Evolutionary conservation across 78 protist species (phyloP).

Genomic region (Tieghemostelium lacteum): DNA sequence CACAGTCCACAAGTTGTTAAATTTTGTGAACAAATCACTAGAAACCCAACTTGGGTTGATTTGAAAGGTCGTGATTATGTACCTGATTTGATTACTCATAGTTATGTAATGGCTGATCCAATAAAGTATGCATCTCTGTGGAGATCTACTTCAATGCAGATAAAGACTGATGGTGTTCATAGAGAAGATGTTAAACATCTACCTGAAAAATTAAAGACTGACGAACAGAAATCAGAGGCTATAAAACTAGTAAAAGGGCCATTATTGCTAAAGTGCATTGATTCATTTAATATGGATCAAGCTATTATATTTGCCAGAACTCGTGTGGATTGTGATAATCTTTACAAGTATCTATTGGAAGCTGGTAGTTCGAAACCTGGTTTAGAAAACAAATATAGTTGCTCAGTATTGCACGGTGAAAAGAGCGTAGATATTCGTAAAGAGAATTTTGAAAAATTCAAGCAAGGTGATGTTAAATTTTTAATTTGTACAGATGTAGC

Average conservation of each 20-base stretch:
- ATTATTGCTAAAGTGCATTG: slow-evolving; percentile 46
- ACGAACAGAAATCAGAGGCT: slow-evolving; percentile 80
- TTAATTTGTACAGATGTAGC: slow-evolving; percentile 92
- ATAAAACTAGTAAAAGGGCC: slow-evolving; percentile 83
- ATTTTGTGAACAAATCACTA: slow-evolving; percentile 66
- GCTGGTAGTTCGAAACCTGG: slow-evolving; percentile 32
- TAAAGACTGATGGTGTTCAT: slow-evolving; percentile 84
- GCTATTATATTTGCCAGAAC: slow-evolving; percentile 92
- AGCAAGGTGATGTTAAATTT: slow-evolving; percentile 85
- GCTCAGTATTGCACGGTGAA: slow-evolving; percentile 61
- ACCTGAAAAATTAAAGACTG: slow-evolving; percentile 13
- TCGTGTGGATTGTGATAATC: slow-evolving; percentile 87
- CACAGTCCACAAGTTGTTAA: slow-evolving; percentile 76
- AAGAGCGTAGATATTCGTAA: slow-evolving; percentile 27
- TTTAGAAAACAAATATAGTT: slow-evolving; percentile 37
- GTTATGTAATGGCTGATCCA: slow-evolving; percentile 65
- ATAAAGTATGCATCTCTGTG: slow-evolving; percentile 7
- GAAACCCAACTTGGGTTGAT: slow-evolving; percentile 92
- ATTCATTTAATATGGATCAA: slow-evolving; percentile 90
- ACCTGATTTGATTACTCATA: slow-evolving; percentile 83
- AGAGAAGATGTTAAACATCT: slow-evolving; percentile 17
- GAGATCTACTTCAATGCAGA: slow-evolving; percentile 18
- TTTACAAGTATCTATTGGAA: slow-evolving; percentile 50
- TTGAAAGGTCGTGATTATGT: slow-evolving; percentile 90
- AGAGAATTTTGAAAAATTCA: slow-evolving; percentile 78